Evolutionary conservation across 129 eudicot genomes (phyloP), one percentile per base, ranked within the genome.

Genomic region (Chrysanthemum makinoi): DNA sequence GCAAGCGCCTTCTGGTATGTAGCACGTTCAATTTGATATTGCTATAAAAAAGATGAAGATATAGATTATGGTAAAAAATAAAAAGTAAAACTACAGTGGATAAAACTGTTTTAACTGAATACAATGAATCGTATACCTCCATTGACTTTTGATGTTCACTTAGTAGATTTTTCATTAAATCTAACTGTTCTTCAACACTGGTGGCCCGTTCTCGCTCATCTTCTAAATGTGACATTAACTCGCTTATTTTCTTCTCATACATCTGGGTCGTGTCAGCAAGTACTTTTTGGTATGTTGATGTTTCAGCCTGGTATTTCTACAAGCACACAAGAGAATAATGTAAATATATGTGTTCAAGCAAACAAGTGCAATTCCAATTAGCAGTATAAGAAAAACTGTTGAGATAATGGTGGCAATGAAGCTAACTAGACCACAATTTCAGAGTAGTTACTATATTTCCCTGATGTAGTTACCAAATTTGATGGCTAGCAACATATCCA

Each of bases 191-290:
- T 75, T 86, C 88, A 66, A 84, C 77, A 66, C 79, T 68, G 79
- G 9, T 62, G 7, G 80, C 55, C 33, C 80, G 76, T 46, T 73
- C 74, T 55, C 70, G 76, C 69, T 85, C 95, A 73, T 80, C 78
- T 69, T 89, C 86, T 62, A 89, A 71, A 61, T 92, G 86, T 77
- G 81, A 83, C 81, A 82, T 87, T 74, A 92, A 61, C 74, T 87
- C 95, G 2, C 85, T 75, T 77, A 92, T 83, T 82, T 87, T 89
- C 74, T 74, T 84, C 83, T 93, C 98, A 74, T 89, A 93, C 95
- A 89, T 87, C 65, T 87, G 96, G 75, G 96, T 87, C 19, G 96
- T 93, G 39, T 93, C 96, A 17, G 90, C 95, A 55, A 93, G 95
- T 65, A 87, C 73, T 66, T 87, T 87, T 80, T 89, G 91, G 80